Percentiles rank a stretch among this genome's conserved stretches.
Evolutionary conservation across 2,329 filamentous ascomycete species (phyloP).

Genomic region (Penicillium fuscoglaucum): DNA sequence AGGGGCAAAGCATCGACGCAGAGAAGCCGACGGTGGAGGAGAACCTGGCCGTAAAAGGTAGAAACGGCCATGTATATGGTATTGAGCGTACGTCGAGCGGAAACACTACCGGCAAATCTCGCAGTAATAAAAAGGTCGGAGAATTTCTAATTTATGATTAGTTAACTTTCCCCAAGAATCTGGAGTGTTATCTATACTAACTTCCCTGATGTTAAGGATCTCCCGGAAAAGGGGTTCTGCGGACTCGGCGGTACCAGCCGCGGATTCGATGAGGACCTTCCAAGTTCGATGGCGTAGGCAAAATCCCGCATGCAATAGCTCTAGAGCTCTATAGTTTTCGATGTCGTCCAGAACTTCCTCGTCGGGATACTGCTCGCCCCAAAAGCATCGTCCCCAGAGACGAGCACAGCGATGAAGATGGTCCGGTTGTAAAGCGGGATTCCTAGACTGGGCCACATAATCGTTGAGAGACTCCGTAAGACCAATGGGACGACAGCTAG

Average conservation of each 20-base stretch:
- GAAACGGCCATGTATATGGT: slow-evolving; percentile 39
- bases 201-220: slow-evolving; percentile 30
- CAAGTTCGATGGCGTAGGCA: slow-evolving; percentile 33
- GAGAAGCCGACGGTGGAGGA: slow-evolving; percentile 37
- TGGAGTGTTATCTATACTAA: slow-evolving; percentile 6
- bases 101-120: slow-evolving; percentile 31
- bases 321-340: slow-evolving; percentile 40
- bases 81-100: slow-evolving; percentile 35
- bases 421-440: slow-evolving; percentile 36
- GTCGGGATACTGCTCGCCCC: slow-evolving; percentile 40
- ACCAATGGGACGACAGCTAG: slow-evolving; percentile 31
- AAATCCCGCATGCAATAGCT: slow-evolving; percentile 34
- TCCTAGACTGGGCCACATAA: slow-evolving; percentile 34
- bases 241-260: slow-evolving; percentile 15
- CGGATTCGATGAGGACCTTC: slow-evolving; percentile 28
- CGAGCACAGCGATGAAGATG: slow-evolving; percentile 37
- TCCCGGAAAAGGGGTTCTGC: slow-evolving; percentile 26
- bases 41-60: slow-evolving; percentile 36
- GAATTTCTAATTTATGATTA: slow-evolving; percentile 30
- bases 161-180: not conserved
- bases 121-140: slow-evolving; percentile 40
- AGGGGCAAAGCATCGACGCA: slow-evolving; percentile 21
- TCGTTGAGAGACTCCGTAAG: slow-evolving; percentile 35
- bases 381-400: slow-evolving; percentile 39
- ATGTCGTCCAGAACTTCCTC: slow-evolving; percentile 41